phyloP scores from a whole-genome alignment of 768 basidiomycete genomes.

The Lactarius tabidus region DNA sequence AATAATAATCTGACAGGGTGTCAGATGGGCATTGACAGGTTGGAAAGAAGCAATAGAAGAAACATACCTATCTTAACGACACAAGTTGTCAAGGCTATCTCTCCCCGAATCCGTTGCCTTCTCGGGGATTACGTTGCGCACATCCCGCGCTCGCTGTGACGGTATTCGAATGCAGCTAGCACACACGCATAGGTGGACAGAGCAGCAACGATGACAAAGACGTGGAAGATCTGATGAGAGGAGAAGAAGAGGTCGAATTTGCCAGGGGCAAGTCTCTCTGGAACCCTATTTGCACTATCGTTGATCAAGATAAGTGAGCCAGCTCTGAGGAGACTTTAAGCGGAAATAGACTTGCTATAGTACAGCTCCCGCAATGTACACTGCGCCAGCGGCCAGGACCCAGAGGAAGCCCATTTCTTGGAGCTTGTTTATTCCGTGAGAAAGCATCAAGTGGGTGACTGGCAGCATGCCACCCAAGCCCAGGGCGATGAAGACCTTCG shows the following conservation, averaged over 20 bases:
- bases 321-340: constrained; percentile 24
- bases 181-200: constrained; percentile 60
- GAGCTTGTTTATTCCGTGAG: constrained; percentile 52
- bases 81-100: background rate
- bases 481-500: constrained; percentile 71
- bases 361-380: constrained; percentile 77
- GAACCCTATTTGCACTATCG: constrained; percentile 74
- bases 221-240: constrained; percentile 90
- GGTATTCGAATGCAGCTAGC: constrained; percentile 53
- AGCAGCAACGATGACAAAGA: constrained; percentile 70
- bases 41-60: background rate
- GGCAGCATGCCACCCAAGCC: constrained; percentile 71
- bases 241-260: constrained; percentile 74
- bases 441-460: constrained; percentile 55
- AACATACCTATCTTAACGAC: background rate
- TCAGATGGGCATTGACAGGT: background rate
- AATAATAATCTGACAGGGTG: background rate
- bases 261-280: constrained; percentile 71
- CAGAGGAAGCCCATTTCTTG: constrained; percentile 67
- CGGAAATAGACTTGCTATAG: constrained; percentile 63
- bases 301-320: constrained; percentile 20
- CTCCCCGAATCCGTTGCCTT: background rate
- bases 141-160: constrained; percentile 37
- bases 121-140: constrained; percentile 8
- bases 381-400: constrained; percentile 61